Conservation (phyloP, 345 rosid genomes). For the Euphorbia pulcherrima region DNA sequence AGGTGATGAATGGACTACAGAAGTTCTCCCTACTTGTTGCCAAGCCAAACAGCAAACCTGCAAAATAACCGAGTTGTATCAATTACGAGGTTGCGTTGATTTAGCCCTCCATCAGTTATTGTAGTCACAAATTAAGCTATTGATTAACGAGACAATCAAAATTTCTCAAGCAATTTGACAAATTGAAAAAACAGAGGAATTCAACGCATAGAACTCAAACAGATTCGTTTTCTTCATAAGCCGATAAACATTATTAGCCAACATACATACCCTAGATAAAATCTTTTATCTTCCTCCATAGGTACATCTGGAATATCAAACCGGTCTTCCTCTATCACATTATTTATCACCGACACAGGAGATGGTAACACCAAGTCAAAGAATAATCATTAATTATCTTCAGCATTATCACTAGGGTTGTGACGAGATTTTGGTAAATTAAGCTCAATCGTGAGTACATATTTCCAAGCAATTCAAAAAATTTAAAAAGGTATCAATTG, state of each 20-base stretch:
- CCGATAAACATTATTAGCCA: background rate
- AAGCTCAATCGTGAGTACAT: background rate
- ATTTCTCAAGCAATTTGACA: background rate
- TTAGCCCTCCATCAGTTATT: background rate
- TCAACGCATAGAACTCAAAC: background rate
- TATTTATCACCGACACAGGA: constrained; percentile 56
- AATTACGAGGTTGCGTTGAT: background rate
- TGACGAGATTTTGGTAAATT: background rate
- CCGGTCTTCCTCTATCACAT: constrained; percentile 76
- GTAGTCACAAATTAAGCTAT: background rate
- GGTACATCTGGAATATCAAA: constrained; percentile 96
- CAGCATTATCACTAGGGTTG: background rate
- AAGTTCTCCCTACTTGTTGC: background rate
- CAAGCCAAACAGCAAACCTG: background rate
- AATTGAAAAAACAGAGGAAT: background rate
- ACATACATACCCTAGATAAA: constrained; percentile 9
- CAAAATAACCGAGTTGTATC: background rate
- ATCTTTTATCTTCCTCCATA: constrained; percentile 81
- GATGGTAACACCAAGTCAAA: constrained; percentile 58
- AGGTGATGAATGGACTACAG: background rate
- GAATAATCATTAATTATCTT: constrained; percentile 22
- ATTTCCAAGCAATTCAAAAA: background rate
- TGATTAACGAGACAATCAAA: background rate
- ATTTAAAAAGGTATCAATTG: constrained; percentile 64
- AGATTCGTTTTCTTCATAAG: background rate